Evolutionary conservation across 164 flowering plant genomes (phyloP).

Genomic region (Magnolia sinica): DNA sequence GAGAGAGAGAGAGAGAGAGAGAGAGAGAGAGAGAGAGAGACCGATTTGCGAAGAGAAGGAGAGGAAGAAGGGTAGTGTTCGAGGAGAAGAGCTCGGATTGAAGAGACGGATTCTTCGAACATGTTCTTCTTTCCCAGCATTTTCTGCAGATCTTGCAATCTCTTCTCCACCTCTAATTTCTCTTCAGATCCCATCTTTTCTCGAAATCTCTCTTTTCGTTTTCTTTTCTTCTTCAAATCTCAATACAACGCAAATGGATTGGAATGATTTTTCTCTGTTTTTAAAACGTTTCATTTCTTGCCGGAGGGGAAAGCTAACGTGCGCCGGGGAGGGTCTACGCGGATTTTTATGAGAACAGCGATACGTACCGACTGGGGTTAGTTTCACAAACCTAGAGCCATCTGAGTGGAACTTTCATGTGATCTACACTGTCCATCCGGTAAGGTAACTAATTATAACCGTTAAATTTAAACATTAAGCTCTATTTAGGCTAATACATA

Average conservation of each 20-base stretch:
- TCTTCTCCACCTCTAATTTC: constrained; percentile 24
- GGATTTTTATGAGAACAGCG: no score
- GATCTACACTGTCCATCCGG: no score
- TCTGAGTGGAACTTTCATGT: no score
- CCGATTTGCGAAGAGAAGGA: constrained; percentile 65
- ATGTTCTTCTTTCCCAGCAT: constrained; percentile 67
- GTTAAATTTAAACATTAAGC: no score
- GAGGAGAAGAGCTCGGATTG: constrained; percentile 49
- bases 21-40: constrained; percentile 10
- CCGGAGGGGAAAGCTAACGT: background rate
- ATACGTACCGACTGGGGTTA: no score
- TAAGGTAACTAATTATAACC: no score
- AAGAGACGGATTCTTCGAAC: constrained; percentile 70
- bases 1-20: background rate
- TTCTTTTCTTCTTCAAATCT: background rate
- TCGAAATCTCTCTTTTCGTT: background rate
- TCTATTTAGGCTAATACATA: no score
- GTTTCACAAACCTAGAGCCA: no score
- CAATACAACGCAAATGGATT: background rate
- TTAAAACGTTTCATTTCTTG: background rate
- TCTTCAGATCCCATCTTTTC: constrained; percentile 35
- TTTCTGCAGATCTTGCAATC: constrained; percentile 66
- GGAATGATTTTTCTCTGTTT: background rate
- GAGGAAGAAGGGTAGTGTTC: constrained; percentile 62
- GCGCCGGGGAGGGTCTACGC: background rate